Base-by-base conservation (phyloP, 2,329 filamentous ascomycete genomes). In the Penicillium sp. region DNA sequence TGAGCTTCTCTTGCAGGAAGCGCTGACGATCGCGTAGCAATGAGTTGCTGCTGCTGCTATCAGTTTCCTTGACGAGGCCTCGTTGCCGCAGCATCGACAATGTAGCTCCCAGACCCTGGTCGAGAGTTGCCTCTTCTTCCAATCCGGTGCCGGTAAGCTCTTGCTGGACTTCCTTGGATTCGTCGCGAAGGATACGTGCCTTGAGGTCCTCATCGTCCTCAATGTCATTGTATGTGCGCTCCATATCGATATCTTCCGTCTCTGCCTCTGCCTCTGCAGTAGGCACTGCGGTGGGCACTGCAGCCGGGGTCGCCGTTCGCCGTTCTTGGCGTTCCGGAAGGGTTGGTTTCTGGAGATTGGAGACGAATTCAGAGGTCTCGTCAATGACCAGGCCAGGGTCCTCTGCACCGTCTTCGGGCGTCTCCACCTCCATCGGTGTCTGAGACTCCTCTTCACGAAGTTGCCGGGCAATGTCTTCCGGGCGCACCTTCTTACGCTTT, bases 301-400 rank as follows among this genome's bases (percentile, higher is more conserved):
- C 53, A 11, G 40, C 26, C 14, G 49, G 34, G 6, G 61, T 61
- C 14, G 51, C 57, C 41, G 61, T 56, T 37, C 51, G 59, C 45
- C 55, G 56, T 55, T 57, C 54, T 17, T 64, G 74, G 55, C 74
- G 66, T 63, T 84, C 67, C 57, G 74, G 67, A 8, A 73, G 64
- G 2, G 68, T 75, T 10, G 82, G 78, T 41, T 82, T 84, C 57
- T 82, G 84, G 38, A 98, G 67, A 37, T 87, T 87, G 16, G 88
- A 84, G 18, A 98, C 84, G 54, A 98, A 98, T 54, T 95, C 89
- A 0, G 88, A 88, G 0, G 90, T 95, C 59, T 95, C 92, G 44
- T 95, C 90, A 40, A 98, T 89, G n/a, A 95, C 77, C 1, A 98
- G 71, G 1, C 88, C 90, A 2, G 70, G 71, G 22, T 69, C 68